Evolutionary conservation across 257 asterid species (phyloP).

Genomic region (Lycium barbarum): DNA sequence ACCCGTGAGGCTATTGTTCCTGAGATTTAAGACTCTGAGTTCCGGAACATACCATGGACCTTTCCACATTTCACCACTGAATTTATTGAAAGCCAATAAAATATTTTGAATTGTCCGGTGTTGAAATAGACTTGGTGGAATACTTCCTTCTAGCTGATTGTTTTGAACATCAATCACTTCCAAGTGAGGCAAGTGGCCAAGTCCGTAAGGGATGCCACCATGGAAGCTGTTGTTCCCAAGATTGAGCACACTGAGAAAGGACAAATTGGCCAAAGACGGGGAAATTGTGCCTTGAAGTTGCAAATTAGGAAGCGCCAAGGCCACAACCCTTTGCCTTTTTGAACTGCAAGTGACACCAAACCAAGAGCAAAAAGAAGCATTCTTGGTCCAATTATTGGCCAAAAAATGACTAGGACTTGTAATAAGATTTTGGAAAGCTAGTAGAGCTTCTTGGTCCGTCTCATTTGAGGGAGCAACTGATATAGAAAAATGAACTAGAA

Average conservation of each 20-base stretch:
- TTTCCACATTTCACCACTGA: conserved; percentile 33
- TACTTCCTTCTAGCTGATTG: conserved; percentile 33
- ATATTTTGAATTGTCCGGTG: conserved; percentile 22
- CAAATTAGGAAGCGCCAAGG: conserved; percentile 39
- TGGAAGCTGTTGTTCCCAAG: conserved; percentile 29
- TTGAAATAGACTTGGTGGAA: conserved; percentile 30
- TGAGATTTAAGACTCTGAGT: conserved; percentile 34
- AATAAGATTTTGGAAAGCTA: conserved; percentile 39
- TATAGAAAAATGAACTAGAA: conserved; percentile 12
- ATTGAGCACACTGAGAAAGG: conserved; percentile 41
- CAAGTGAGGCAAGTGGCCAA: conserved; percentile 28
- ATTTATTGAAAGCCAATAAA: conserved; percentile 35
- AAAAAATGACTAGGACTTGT: conserved; percentile 33
- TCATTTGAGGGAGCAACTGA: conserved; percentile 33
- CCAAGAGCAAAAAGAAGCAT: conserved; percentile 42
- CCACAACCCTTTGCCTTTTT: conserved; percentile 32
- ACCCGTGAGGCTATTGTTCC: conserved; percentile 28
- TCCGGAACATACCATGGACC: conserved; percentile 15
- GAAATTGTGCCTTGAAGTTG: conserved; percentile 42
- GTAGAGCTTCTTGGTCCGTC: conserved; percentile 35
- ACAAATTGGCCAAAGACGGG: conserved; percentile 44
- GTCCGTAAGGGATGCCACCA: conserved; percentile 22
- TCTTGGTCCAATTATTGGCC: conserved; percentile 36
- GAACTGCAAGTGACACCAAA: conserved; percentile 40
- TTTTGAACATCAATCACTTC: background rate